phyloP scores from a whole-genome alignment of 2,329 filamentous ascomycete species.

The Blastomyces percursus region DNA sequence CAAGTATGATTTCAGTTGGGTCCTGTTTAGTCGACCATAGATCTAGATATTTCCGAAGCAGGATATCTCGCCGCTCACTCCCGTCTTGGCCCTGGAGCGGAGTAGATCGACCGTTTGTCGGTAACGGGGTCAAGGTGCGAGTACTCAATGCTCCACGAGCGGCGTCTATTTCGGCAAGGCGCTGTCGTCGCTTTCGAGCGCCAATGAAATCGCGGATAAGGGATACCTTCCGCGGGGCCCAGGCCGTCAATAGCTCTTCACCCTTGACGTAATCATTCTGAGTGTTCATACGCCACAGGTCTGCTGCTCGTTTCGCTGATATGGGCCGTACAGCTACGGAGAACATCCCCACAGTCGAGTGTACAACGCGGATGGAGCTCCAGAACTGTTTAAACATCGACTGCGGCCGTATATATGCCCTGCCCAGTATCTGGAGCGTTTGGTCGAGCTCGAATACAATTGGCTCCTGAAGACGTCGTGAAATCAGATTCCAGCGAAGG shows the following conservation, averaged over 20 bases:
- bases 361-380: slow-evolving; percentile 73
- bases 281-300: slow-evolving; percentile 94
- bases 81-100: slow-evolving; percentile 25
- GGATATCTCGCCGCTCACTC: slow-evolving; percentile 28
- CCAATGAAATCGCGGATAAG: slow-evolving; percentile 79
- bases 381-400: slow-evolving; percentile 81
- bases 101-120: slow-evolving; percentile 21
- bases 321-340: slow-evolving; percentile 75
- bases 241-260: slow-evolving; percentile 72
- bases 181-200: slow-evolving; percentile 60
- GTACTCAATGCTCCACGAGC: slow-evolving; percentile 36
- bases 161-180: slow-evolving; percentile 69
- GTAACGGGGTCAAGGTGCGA: slow-evolving; percentile 28
- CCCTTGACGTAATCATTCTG: slow-evolving; percentile 93
- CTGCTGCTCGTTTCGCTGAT: slow-evolving; percentile 80
- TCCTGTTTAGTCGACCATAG: slow-evolving; percentile 35
- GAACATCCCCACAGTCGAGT: slow-evolving; percentile 77
- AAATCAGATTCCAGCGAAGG: slow-evolving; percentile 74
- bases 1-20: slow-evolving; percentile 34
- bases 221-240: slow-evolving; percentile 82
- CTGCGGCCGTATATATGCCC: slow-evolving; percentile 72
- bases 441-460: slow-evolving; percentile 78
- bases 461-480: slow-evolving; percentile 71
- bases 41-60: slow-evolving; percentile 33
- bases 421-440: slow-evolving; percentile 70